These are phyloP conservation scores for Colletotrichum zoysiae DNA, from an alignment of 2,329 filamentous ascomycete genomes.

Conservation along the genomic window DNA sequence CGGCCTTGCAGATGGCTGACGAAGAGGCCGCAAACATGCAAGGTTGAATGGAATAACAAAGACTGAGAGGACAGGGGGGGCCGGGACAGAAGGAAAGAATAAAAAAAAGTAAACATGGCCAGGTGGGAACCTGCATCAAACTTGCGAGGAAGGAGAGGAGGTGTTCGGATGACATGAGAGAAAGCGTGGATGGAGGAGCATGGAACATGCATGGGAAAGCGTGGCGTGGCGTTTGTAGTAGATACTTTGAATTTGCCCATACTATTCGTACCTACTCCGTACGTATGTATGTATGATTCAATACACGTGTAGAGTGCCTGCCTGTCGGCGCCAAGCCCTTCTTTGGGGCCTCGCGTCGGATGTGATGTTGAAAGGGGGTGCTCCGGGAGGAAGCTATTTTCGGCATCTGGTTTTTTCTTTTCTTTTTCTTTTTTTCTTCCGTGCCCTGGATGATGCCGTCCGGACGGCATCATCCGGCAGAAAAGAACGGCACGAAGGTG, in stretches of 20 bases:
- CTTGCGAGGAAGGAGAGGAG: neutral
- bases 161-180: conserved; percentile 14
- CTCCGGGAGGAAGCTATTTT: neutral
- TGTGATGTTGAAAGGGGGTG: conserved; percentile 6
- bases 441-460: neutral
- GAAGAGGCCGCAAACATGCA: neutral
- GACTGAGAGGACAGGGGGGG: neutral
- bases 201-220: conserved; percentile 2
- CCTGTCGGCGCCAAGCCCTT: conserved; percentile 3
- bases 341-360: neutral
- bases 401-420: neutral
- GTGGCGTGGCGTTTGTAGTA: neutral
- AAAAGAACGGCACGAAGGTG: neutral
- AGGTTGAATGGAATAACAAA: neutral
- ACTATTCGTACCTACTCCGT: too few species aligned
- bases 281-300: neutral
- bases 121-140: neutral
- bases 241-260: neutral
- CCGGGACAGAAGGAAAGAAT: neutral
- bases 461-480: neutral
- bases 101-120: neutral
- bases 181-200: neutral
- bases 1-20: neutral
- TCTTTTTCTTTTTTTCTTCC: neutral
- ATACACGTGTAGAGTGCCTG: neutral